A percentile compares a stretch with the other conserved stretches of the same genome.
phyloP scores from a whole-genome alignment of 306 rosid species.

The Comarum palustre region DNA sequence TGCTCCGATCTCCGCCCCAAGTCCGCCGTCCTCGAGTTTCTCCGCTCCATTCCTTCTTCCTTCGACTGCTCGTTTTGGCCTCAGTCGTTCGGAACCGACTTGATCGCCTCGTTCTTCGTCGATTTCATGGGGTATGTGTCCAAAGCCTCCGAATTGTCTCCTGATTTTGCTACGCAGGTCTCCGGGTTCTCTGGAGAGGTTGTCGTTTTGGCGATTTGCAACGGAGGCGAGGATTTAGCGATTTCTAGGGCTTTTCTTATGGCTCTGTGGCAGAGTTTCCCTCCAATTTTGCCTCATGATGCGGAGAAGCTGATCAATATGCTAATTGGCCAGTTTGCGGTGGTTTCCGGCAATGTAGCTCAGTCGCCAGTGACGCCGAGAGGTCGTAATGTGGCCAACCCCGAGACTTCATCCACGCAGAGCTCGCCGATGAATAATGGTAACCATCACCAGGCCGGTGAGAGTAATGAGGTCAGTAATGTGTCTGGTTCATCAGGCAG shows the following conservation, averaged over 20 bases:
- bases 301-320: conserved; percentile 51
- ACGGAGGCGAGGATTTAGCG: conserved; percentile 40
- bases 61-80: conserved; percentile 78
- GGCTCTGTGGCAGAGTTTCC: conserved; percentile 60
- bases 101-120: conserved; percentile 54
- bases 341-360: conserved; percentile 30
- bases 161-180: conserved; percentile 62
- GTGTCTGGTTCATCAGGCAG: conserved; percentile 59
- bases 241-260: conserved; percentile 64
- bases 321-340: conserved; percentile 58
- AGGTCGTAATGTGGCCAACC: conserved; percentile 36
- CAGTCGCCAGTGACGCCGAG: conserved; percentile 46
- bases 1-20: conserved; percentile 70
- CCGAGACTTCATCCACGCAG: conserved; percentile 62
- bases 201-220: conserved; percentile 42
- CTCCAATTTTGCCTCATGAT: conserved; percentile 60
- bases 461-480: conserved; percentile 52
- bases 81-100: conserved; percentile 53
- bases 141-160: conserved; percentile 59
- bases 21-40: conserved; percentile 62
- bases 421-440: conserved; percentile 72
- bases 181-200: conserved; percentile 58
- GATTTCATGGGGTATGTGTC: conserved; percentile 58
- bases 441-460: conserved; percentile 37
- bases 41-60: conserved; percentile 65